These are phyloP conservation scores for Plasmodium ovale DNA, from an alignment of 169 alveolate genomes.

Conservation along the genomic window DNA sequence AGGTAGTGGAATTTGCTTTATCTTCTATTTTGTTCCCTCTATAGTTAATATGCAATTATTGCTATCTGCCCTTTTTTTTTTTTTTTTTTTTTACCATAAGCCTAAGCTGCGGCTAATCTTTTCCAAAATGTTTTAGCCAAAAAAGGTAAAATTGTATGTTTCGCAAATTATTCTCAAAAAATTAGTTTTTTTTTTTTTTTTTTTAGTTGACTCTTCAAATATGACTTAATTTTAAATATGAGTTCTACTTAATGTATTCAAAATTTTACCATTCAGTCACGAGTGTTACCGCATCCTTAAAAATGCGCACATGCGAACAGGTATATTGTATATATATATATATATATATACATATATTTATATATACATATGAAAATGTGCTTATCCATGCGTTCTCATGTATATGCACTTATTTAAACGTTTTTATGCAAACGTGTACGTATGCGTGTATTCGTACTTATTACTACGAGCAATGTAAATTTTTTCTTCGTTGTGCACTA, in stretches of 20 bases:
- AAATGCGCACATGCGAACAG: neutral
- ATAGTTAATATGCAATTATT: neutral
- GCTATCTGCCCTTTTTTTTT: too few relatives aligned
- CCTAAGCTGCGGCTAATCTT: neutral
- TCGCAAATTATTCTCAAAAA: neutral
- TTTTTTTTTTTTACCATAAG: too few relatives aligned
- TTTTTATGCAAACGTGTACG: too few relatives aligned
- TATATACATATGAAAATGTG: neutral
- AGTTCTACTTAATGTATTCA: too few relatives aligned
- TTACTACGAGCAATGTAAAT: neutral
- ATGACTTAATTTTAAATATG: neutral
- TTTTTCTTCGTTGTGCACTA: neutral
- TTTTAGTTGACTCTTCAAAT: neutral
- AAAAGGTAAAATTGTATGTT: neutral
- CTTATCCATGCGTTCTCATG: neutral
- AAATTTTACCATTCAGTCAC: too few relatives aligned
- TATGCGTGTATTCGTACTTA: too few relatives aligned
- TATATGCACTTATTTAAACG: too few relatives aligned
- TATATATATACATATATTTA: too few relatives aligned
- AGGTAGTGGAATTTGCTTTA: neutral
- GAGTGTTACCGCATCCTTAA: too few relatives aligned
- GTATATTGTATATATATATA: too few relatives aligned
- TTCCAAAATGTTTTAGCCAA: neutral
- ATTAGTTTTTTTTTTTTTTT: neutral
- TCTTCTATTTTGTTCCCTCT: too few relatives aligned